Conservation (phyloP, 768 basidiomycete genomes). For the Strobilomyces confusus region DNA sequence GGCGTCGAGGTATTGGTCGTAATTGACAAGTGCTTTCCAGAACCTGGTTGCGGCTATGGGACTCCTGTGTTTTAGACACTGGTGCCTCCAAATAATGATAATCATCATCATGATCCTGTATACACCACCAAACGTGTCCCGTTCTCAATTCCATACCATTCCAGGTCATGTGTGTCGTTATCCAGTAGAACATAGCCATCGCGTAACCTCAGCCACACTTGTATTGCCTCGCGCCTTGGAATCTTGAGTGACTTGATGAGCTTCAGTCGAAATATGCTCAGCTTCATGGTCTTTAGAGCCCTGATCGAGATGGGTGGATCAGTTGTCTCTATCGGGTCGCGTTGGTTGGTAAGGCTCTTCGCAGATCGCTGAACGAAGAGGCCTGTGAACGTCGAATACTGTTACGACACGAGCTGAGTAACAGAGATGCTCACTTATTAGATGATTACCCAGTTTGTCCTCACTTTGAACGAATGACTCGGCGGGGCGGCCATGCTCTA, state of each 20-base stretch:
- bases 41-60: slow-evolving; percentile 8
- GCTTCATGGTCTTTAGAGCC: slow-evolving; percentile 65
- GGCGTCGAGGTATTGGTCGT: background rate
- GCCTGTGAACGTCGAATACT: slow-evolving; percentile 17
- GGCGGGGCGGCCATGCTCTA: slow-evolving; percentile 59
- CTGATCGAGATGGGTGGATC: slow-evolving; percentile 36
- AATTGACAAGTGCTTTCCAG: slow-evolving; percentile 8
- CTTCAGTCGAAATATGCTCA: slow-evolving; percentile 63
- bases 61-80: slow-evolving; percentile 6
- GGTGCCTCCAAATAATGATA: background rate
- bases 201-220: slow-evolving; percentile 55
- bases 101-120: slow-evolving; percentile 13
- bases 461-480: slow-evolving; percentile 30
- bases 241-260: slow-evolving; percentile 47
- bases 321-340: slow-evolving; percentile 12
- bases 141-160: slow-evolving; percentile 71
- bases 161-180: slow-evolving; percentile 50
- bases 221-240: slow-evolving; percentile 31
- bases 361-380: slow-evolving; percentile 29
- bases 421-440: slow-evolving; percentile 48
- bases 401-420: background rate
- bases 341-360: slow-evolving; percentile 20
- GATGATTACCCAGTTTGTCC: slow-evolving; percentile 54
- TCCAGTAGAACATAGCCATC: slow-evolving; percentile 50
- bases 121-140: slow-evolving; percentile 35